phyloP scores from a whole-genome alignment of 495 filamentous ascomycete species.

The Cercophora scortea region DNA sequence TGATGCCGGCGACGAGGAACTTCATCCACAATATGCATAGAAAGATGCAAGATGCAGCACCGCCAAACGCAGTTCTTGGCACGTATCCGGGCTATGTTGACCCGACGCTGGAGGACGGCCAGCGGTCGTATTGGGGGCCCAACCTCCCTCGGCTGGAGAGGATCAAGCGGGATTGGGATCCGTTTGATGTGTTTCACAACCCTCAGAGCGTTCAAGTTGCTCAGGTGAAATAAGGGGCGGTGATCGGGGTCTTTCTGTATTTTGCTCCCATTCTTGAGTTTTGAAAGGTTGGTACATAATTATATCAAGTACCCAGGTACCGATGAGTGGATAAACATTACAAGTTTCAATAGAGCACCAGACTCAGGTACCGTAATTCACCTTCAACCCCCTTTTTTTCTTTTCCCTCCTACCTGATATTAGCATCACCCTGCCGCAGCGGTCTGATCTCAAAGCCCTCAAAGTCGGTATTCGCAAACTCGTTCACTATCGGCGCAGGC shows the following conservation, averaged over 20 bases:
- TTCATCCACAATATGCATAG: slow-evolving; percentile 46
- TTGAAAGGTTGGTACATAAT: neutral
- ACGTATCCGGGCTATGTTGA: slow-evolving; percentile 73
- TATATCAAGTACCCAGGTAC: too few relatives aligned
- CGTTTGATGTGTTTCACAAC: slow-evolving; percentile 51
- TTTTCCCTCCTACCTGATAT: too few relatives aligned
- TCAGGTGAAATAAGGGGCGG: neutral
- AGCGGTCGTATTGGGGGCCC: slow-evolving; percentile 50
- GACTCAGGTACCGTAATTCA: too few relatives aligned
- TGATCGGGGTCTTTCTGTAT: neutral
- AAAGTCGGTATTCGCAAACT: slow-evolving; percentile 1
- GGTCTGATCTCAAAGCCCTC: neutral
- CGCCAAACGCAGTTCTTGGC: slow-evolving; percentile 23
- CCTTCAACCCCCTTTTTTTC: too few relatives aligned
- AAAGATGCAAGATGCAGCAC: slow-evolving; percentile 21
- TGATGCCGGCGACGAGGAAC: slow-evolving; percentile 28
- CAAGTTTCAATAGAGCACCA: too few relatives aligned
- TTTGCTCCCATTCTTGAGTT: neutral
- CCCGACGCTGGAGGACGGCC: slow-evolving; percentile 42
- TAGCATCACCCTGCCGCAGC: too few relatives aligned
- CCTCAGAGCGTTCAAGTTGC: slow-evolving; percentile 46
- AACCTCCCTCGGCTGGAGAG: slow-evolving; percentile 36
- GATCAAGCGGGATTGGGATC: slow-evolving; percentile 51
- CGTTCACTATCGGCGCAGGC: neutral
- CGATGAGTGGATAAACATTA: too few relatives aligned